phyloP scores from a whole-genome alignment of 1,284 basidiomycete genomes.

The Rhodotorula sp. region DNA sequence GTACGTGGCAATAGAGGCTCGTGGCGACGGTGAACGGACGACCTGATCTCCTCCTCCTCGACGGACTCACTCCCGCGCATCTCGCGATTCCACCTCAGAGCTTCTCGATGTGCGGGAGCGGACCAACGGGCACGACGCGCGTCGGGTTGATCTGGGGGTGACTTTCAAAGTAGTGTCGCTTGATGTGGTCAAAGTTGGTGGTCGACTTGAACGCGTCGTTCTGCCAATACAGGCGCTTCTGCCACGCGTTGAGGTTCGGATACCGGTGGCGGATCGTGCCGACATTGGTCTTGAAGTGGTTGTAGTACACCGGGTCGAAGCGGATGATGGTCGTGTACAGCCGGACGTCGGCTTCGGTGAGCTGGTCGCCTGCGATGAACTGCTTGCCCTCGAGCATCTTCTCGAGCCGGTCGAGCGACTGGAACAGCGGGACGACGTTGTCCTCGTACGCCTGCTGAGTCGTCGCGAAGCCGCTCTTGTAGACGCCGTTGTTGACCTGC shows the following conservation, averaged over 20 bases:
- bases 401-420: constrained; percentile 77
- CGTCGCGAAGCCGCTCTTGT: constrained; percentile 71
- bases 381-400: constrained; percentile 72
- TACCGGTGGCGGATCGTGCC: constrained; percentile 65
- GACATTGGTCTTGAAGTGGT: constrained; percentile 93
- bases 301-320: constrained; percentile 66
- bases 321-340: constrained; percentile 77
- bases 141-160: constrained; percentile 69
- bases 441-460: constrained; percentile 77
- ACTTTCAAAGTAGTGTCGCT: constrained; percentile 79
- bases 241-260: constrained; percentile 73
- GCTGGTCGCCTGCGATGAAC: constrained; percentile 67
- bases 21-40: not conserved
- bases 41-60: no score
- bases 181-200: constrained; percentile 70
- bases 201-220: constrained; percentile 80
- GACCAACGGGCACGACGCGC: constrained; percentile 57
- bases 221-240: constrained; percentile 87
- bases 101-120: constrained; percentile 7
- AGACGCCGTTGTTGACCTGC: constrained; percentile 50
- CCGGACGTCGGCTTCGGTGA: constrained; percentile 76
- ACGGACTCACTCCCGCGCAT: no score
- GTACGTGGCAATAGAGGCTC: no score
- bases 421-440: constrained; percentile 65
- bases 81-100: constrained; percentile 2